These are phyloP conservation scores for Nemania serpens DNA, from an alignment of 2,329 filamentous ascomycete species.

Conservation along the genomic window DNA sequence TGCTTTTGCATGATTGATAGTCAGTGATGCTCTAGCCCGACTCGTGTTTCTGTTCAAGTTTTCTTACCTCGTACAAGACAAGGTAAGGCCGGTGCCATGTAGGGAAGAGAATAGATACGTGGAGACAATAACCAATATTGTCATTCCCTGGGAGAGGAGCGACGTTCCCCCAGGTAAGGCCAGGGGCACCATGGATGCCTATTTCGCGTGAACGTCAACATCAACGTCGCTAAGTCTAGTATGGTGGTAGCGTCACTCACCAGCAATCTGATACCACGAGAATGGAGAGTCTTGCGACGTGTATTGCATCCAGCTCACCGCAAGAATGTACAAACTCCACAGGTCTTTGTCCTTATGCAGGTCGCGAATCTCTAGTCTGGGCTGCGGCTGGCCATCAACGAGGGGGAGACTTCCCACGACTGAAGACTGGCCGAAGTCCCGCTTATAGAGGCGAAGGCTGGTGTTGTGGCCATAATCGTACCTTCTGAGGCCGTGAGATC, in stretches of 20 bases:
- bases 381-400: slow-evolving; percentile 47
- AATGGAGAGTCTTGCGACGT: slow-evolving; percentile 64
- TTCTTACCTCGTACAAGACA: slow-evolving; percentile 59
- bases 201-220: slow-evolving; percentile 23
- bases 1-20: slow-evolving; percentile 43
- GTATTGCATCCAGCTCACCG: slow-evolving; percentile 72
- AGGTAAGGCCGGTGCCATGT: slow-evolving; percentile 86
- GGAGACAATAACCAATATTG: slow-evolving; percentile 74
- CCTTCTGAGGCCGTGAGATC: slow-evolving; percentile 21
- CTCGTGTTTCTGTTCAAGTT: not conserved
- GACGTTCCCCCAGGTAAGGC: slow-evolving; percentile 58
- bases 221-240: not conserved
- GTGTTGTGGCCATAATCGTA: slow-evolving; percentile 60
- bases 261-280: slow-evolving; percentile 80
- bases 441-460: slow-evolving; percentile 45
- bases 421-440: slow-evolving; percentile 42
- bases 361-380: slow-evolving; percentile 70
- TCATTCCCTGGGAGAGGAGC: slow-evolving; percentile 55
- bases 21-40: not conserved
- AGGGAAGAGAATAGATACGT: slow-evolving; percentile 75
- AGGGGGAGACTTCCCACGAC: slow-evolving; percentile 51
- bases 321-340: slow-evolving; percentile 79
- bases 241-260: slow-evolving; percentile 46
- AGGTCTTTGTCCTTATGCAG: slow-evolving; percentile 66
- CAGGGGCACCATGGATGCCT: slow-evolving; percentile 83